Evolutionary conservation across 1,284 basidiomycete genomes (phyloP), one percentile per base, ranked within the genome.

Genomic region (Schizophyllum commune): DNA sequence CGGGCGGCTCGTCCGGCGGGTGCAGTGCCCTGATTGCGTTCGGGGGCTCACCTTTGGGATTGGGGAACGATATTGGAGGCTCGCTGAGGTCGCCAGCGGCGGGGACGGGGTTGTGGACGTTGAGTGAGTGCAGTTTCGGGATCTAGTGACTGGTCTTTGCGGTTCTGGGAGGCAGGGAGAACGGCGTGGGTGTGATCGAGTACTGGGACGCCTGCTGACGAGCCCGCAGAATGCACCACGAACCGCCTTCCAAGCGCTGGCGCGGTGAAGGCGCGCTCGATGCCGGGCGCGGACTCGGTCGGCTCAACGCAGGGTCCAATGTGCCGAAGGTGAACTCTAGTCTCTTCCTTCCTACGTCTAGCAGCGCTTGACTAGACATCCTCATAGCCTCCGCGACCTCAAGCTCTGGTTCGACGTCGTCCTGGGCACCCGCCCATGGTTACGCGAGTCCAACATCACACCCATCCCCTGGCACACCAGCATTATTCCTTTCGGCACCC

Each of bases 1-100:
- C 77, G 0, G 82, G 83, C 15, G 83, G 83, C 32, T 77, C 75
- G 39, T 78, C 76, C 3, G 83, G 83, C 11, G 83, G 83, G 32
- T 82, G 83, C 68, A 74, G 79, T 0, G 81, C 82, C 0, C 65
- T 85, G n/a, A 66, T 84, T 2, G 77, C 78, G 4, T 69, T 80
- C 59, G 74, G 74, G 34, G 84, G 82, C 6, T 75, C 75, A 20
- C 75, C 74, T n/a, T 68, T 85, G 57, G 82, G 84, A 5, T 72
- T 84, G 8, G 82, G 83, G 19, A 80, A 61, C 20, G 67, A 68
- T 60, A 66, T 68, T 32, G 67, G 67, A 72, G 60, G 78, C 76
- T 70, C 79, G 81, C 27, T 80, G 76, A 32, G 59, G 55, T 65
- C 70, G 56, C 66, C 69, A 13, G 62, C 63, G 27, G 58, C 56